phyloP scores from a whole-genome alignment of 2,329 filamentous ascomycete genomes.

The Phoma sp. region DNA sequence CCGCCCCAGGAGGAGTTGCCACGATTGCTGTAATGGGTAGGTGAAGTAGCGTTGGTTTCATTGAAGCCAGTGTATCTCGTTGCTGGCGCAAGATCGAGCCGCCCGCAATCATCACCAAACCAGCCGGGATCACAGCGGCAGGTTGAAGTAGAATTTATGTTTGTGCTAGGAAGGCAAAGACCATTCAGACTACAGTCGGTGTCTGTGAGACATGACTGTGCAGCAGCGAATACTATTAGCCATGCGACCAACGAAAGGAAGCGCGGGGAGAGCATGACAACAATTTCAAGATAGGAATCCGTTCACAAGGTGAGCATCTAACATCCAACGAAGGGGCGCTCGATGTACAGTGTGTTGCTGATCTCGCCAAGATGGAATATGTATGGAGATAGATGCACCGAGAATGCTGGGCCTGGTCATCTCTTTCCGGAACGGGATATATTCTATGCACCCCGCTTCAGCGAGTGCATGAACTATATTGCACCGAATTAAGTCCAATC shows the following conservation, averaged over 20 bases:
- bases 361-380: background rate
- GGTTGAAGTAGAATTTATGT: background rate
- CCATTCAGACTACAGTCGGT: constrained; percentile 53
- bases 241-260: background rate
- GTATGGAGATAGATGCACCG: constrained; percentile 10
- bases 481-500: background rate
- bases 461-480: constrained; percentile 3
- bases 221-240: background rate
- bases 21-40: constrained; percentile 19
- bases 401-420: constrained; percentile 1
- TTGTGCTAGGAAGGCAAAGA: constrained; percentile 30
- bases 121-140: constrained; percentile 53
- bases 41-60: constrained; percentile 41
- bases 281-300: background rate
- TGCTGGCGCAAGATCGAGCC: constrained; percentile 54
- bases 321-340: background rate
- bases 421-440: constrained; percentile 6
- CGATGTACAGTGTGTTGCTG: background rate
- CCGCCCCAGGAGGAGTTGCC: constrained; percentile 59
- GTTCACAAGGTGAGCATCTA: background rate
- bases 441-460: constrained; percentile 10
- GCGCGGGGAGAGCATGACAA: background rate
- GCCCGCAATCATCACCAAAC: constrained; percentile 53
- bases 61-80: constrained; percentile 55
- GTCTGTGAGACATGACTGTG: constrained; percentile 32